Percentiles rank a stretch among this genome's conserved stretches.
These are phyloP conservation scores for Leptographium flavum DNA, from an alignment of 2,329 filamentous ascomycete species.

Conservation along the genomic window DNA sequence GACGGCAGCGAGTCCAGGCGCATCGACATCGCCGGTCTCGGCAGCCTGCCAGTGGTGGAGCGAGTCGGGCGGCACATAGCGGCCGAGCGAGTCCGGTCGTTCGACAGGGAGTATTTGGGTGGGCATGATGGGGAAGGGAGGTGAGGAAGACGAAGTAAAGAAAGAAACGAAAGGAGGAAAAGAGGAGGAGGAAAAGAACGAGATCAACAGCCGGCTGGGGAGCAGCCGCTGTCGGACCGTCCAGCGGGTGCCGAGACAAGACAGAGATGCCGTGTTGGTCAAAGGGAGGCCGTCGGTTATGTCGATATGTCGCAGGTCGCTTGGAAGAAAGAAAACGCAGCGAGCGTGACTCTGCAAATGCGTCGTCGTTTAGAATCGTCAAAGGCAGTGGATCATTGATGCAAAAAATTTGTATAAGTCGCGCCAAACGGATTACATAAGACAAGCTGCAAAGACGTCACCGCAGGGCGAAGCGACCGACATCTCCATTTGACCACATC, in stretches of 20 bases:
- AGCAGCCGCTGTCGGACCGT: constrained; percentile 3
- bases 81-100: constrained; percentile 9
- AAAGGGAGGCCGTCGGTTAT: no score
- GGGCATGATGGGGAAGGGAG: constrained; percentile 5
- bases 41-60: constrained; percentile 27
- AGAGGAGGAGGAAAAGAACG: not conserved
- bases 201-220: not conserved
- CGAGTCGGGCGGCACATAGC: constrained; percentile 5
- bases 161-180: not conserved
- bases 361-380: no score
- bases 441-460: no score
- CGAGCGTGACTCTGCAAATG: no score
- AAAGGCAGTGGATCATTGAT: no score
- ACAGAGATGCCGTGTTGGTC: not conserved
- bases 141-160: not conserved
- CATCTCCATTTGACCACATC: no score
- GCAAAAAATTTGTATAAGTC: not conserved
- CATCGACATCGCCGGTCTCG: constrained; percentile 12
- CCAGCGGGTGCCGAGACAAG: constrained; percentile 6
- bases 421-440: not conserved
- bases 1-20: constrained; percentile 27
- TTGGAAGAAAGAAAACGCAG: no score
- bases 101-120: constrained; percentile 13
- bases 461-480: no score
- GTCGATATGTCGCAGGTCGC: no score